Evolutionary conservation across 2,329 filamentous ascomycete species (phyloP), one percentile per base, ranked within the genome.

Genomic region (Colletotrichum tanaceti): DNA sequence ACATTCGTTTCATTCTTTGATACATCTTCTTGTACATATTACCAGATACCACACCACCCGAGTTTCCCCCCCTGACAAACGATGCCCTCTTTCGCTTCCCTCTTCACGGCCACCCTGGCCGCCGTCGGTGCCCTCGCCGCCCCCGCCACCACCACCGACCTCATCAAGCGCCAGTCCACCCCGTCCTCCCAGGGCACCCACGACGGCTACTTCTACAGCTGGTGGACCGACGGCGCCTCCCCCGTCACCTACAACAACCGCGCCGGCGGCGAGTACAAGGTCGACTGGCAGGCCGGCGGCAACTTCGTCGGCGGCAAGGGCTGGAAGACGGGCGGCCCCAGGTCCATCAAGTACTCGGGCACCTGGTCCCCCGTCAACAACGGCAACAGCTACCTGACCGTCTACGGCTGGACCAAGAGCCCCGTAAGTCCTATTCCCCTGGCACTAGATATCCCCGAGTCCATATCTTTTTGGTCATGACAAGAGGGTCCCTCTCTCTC

Each of bases 261-360:
- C 6, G 73, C 73, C 9, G 78, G 69, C 5, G 84, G 84, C 3
- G 72, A 77, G 22, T 86, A 86, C 78, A 79, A 73, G 46, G 78
- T 83, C 1, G 73, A 72, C 47, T 87, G 85, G 85, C 74, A 70
- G 50, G 78, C 80, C 58, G 77, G 75, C 44, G 85, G 84, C 44
- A 86, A 88, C 79, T 84, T 87, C 58, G 85, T 87, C 53, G 85
- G 79, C 68, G 87, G 87, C 46, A 89, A 88, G 77, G 87, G 87
- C 44, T 89, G 86, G 86, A 82, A 82, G 62, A 82, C 85, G 20
- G 86, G 86, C 59, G 78, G 75, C 66, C 76, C 79, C 38, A 79
- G 83, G 62, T 58, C 52, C 41, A 76, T 76, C 58, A 76, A 73
- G 41, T 75, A 73, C 73, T 75, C 74, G 24, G 76, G 73, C 47